phyloP scores from a whole-genome alignment of 805 yeast species.

The Myxozyma vanderwaltii region DNA sequence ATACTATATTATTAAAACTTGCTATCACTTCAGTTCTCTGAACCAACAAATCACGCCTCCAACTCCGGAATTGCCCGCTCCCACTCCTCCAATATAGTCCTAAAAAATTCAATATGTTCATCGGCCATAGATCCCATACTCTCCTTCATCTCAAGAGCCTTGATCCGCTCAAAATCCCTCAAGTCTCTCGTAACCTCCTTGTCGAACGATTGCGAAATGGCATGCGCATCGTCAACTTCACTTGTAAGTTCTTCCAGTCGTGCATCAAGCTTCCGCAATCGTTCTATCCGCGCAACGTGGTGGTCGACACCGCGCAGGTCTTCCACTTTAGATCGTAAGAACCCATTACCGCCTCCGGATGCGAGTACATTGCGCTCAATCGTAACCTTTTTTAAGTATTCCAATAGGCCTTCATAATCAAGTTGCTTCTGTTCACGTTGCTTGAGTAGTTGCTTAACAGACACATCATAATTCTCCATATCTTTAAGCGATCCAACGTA shows the following conservation, averaged over 20 bases:
- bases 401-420: slow-evolving; percentile 83
- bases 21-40: background rate
- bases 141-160: slow-evolving; percentile 71
- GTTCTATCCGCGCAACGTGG: slow-evolving; percentile 56
- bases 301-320: slow-evolving; percentile 66
- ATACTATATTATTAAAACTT: background rate
- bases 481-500: slow-evolving; percentile 83
- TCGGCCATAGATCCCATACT: slow-evolving; percentile 75
- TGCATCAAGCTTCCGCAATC: slow-evolving; percentile 53
- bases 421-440: slow-evolving; percentile 88
- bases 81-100: slow-evolving; percentile 42
- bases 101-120: slow-evolving; percentile 72
- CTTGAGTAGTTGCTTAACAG: slow-evolving; percentile 69
- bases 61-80: slow-evolving; percentile 28
- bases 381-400: slow-evolving; percentile 71
- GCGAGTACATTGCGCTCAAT: slow-evolving; percentile 61
- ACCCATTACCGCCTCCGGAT: slow-evolving; percentile 57
- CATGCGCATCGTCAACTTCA: slow-evolving; percentile 56
- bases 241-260: slow-evolving; percentile 53
- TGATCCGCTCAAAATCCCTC: slow-evolving; percentile 73
- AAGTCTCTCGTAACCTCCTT: slow-evolving; percentile 60
- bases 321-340: slow-evolving; percentile 59
- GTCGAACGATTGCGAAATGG: slow-evolving; percentile 56
- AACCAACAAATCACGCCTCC: slow-evolving; percentile 8
- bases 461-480: slow-evolving; percentile 74